Evolutionary conservation across 2,329 filamentous ascomycete genomes (phyloP).

Genomic region (Exophiala sp.): DNA sequence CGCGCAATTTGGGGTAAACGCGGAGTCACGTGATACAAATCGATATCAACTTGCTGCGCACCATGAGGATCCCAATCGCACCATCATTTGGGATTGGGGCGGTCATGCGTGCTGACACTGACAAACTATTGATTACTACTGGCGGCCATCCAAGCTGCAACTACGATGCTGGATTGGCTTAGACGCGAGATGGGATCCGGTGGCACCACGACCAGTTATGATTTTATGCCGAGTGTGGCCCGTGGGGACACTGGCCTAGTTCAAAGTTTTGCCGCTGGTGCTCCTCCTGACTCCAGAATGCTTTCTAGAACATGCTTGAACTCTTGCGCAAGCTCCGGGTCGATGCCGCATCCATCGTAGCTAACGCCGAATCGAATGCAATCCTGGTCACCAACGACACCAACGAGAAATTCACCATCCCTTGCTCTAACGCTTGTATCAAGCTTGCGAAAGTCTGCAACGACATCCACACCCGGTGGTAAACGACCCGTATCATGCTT

Average conservation of each 20-base stretch:
- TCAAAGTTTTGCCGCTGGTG: not conserved
- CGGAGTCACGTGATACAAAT: too few species aligned
- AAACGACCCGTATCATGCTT: slow-evolving; percentile 17
- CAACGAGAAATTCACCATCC: slow-evolving; percentile 26
- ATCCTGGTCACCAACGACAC: slow-evolving; percentile 19
- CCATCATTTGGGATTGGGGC: too few species aligned
- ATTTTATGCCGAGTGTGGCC: too few species aligned
- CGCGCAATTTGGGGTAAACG: too few species aligned
- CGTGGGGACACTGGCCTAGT: not conserved
- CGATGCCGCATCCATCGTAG: slow-evolving; percentile 25
- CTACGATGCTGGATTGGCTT: too few species aligned
- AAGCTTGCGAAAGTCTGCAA: slow-evolving; percentile 20
- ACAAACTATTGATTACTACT: too few species aligned
- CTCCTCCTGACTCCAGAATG: slow-evolving; percentile 12
- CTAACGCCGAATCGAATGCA: slow-evolving; percentile 16
- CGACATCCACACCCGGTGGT: slow-evolving; percentile 4
- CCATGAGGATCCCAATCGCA: too few species aligned
- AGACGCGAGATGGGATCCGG: too few species aligned
- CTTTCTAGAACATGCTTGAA: slow-evolving; percentile 24
- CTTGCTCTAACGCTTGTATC: slow-evolving; percentile 22
- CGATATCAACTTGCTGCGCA: too few species aligned
- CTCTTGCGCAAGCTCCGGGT: slow-evolving; percentile 17
- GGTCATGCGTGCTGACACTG: too few species aligned
- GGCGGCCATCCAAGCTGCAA: too few species aligned
- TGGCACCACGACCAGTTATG: too few species aligned